Base-by-base conservation (phyloP, 495 filamentous ascomycete species). In the Tuber aestivum region DNA sequence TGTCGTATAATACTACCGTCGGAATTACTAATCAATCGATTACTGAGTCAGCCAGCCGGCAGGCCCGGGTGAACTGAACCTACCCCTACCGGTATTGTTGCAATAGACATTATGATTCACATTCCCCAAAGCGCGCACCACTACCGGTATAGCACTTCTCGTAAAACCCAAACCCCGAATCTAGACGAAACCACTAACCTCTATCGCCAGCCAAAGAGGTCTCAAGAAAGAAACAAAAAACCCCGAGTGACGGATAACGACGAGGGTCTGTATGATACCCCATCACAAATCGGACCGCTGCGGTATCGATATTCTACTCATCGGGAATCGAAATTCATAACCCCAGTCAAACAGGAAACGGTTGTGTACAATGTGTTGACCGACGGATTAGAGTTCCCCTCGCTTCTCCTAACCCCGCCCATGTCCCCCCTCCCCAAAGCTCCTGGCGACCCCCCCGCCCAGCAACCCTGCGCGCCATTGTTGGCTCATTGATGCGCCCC, bases 401-500 rank as follows among this genome's bases (percentile, higher is more conserved):
- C 56, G n/a, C n/a, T 61, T 32, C 35, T 35, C 27, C 20, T 7
- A 32, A 14, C 32, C 18, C 56, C n/a, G 18, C 27, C 56, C 56
- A 35, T 65, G 10, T 35, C 14, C 56, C 10, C 32, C 27, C 16
- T 16, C 56, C 27, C 27, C 4, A 35, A 65, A 20, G 32, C 27
- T 65, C 5, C 20, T 65, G 27, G 56, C 75, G 72, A 73, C 71
- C 45, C 75, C 79, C 20, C 72, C 75, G 27, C 72, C 78, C 0
- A n/a, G 41, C 79, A 3, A 50, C 72, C 50, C 74, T 74, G 69
- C 69, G 71, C 23, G 82, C 74, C 18, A 82, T 74, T 21, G 72
- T 27, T 40, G 72, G 77, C 61, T 82, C 79, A 18, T 77, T 71
- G 18, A 82, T 41, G 6, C 45, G 72, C 6, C 69, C 80, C 56